Evolutionary conservation across 805 yeast genomes (phyloP), one percentile per base, ranked within the genome.

Genomic region (Wickerhamomyces bisporus): DNA sequence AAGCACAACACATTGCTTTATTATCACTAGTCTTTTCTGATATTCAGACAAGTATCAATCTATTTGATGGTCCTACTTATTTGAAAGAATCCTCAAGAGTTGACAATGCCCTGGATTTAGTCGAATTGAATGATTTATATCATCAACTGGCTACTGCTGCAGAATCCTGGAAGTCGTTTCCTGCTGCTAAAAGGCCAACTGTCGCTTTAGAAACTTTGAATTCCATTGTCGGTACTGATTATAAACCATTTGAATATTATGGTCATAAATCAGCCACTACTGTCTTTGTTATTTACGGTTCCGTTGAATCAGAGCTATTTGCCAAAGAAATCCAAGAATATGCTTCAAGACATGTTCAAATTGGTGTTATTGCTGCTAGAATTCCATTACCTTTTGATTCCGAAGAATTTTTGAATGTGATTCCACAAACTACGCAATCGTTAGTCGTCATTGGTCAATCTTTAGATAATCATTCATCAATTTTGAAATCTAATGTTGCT

Each of bases 261-360:
- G 96, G 96, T 37, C 66, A 68, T 38, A 57, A 58, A 9, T 60
- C 68, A 39, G 81, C 95, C 8, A 75, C 75, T 32, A 76, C 82
- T 18, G 85, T 89, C n/a, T 80, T 85, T 58, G 91, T 88, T 25
- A 69, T 80, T n/a, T 79, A 83, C 47, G 95, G 96, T 18, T 70
- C 93, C 29, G 61, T 72, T 30, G 88, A 83, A 57, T 65, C 82
- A 14, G 66, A 77, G 39, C 62, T 76, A 39, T 69, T 85, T 29
- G 50, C 73, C 34, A 60, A 64, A 20, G 67, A 72, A 21, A 64
- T 80, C 33, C 47, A 56, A 25, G 54, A 56, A 16, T 53, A 62
- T 27, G 55, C 65, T 8, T 57, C 60, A 16, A 41, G 56, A 4
- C 58, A 60, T 35, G 44, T 57, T 14, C 60, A 66, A n/a, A 71